Percentiles rank a stretch among this genome's conserved stretches.
phyloP scores from a whole-genome alignment of 2,329 filamentous ascomycete species.

The Dichotomopilus funicola region DNA sequence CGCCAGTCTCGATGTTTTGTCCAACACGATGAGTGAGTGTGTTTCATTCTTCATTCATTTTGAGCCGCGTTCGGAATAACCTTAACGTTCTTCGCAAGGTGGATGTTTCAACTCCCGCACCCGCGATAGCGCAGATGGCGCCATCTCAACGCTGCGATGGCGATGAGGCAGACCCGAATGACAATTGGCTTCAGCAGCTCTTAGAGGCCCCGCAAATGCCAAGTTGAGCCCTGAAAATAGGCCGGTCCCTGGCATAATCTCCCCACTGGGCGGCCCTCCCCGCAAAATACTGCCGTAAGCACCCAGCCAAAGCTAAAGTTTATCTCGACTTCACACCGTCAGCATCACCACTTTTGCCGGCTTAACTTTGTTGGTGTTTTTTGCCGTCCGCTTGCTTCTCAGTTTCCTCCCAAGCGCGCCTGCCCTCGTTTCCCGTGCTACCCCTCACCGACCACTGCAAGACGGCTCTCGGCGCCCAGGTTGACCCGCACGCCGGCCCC shows the following conservation, averaged over 20 bases:
- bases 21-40: no score
- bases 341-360: not conserved
- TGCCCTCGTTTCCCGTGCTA: no score
- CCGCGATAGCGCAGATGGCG: not conserved
- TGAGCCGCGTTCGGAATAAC: no score
- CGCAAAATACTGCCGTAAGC: not conserved
- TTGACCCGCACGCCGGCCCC: not conserved
- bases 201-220: not conserved
- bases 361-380: not conserved
- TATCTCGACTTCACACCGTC: constrained; percentile 2
- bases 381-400: not conserved
- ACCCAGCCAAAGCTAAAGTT: not conserved
- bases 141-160: not conserved
- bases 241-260: not conserved
- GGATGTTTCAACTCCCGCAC: no score
- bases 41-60: no score
- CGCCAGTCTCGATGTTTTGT: no score
- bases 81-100: no score
- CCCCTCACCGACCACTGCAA: no score
- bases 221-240: not conserved
- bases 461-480: not conserved
- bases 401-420: not conserved
- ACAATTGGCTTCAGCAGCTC: not conserved
- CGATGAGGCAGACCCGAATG: not conserved
- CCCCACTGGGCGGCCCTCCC: not conserved